Evolutionary conservation across 768 basidiomycete species (phyloP).

Genomic region (Tulasnella sp.): DNA sequence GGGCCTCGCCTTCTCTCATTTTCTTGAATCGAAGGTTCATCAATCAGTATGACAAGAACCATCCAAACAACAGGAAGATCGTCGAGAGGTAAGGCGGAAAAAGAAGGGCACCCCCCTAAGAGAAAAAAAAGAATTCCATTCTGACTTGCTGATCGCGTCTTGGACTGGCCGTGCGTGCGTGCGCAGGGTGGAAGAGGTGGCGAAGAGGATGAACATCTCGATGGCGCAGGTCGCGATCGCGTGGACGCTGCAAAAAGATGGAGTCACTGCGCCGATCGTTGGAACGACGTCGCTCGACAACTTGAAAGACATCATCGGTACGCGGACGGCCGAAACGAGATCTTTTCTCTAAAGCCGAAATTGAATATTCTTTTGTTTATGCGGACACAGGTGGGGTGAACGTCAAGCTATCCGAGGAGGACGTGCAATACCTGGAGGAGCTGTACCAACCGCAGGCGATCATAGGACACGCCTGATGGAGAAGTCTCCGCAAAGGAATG

Average conservation of each 20-base stretch:
- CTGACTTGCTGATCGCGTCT: neutral
- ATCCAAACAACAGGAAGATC: neutral
- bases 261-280: constrained; percentile 20
- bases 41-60: constrained; percentile 9
- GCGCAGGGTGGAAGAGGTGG: constrained; percentile 15
- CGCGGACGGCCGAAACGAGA: neutral
- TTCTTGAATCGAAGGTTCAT: neutral
- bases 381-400: constrained; percentile 1
- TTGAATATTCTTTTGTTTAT: neutral
- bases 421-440: constrained; percentile 19
- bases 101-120: neutral
- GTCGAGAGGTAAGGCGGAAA: constrained; percentile 10
- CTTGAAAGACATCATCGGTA: constrained; percentile 13
- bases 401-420: constrained; percentile 13
- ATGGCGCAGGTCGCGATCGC: constrained; percentile 20
- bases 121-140: neutral
- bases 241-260: constrained; percentile 10
- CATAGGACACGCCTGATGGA: constrained; percentile 15
- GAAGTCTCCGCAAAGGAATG: constrained; percentile 3
- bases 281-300: constrained; percentile 12
- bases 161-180: neutral
- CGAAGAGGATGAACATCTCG: neutral
- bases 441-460: constrained; percentile 20
- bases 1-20: neutral
- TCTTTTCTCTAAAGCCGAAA: neutral